Percentiles rank a stretch among this genome's conserved stretches.
Evolutionary conservation across 495 filamentous ascomycete genomes (phyloP).

Genomic region (Talaromyces proteolyticus): DNA sequence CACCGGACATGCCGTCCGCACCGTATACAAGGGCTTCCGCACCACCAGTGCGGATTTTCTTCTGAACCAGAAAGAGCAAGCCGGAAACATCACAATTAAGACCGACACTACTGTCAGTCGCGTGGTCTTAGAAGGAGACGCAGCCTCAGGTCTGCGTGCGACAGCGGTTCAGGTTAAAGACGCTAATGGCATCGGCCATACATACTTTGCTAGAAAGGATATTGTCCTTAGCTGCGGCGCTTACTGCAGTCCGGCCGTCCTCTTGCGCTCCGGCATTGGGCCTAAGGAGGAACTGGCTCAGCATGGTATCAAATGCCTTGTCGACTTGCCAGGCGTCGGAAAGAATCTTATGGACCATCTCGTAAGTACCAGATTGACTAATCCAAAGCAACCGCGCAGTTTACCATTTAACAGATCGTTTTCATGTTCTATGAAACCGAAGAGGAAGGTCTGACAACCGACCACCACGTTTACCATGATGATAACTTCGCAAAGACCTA

Average conservation of each 20-base stretch:
- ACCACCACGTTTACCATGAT: conserved; percentile 31
- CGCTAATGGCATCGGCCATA: too few species aligned
- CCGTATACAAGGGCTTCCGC: conserved; percentile 41
- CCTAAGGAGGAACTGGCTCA: conserved; percentile 39
- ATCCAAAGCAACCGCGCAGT: too few species aligned
- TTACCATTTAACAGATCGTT: conserved; percentile 20
- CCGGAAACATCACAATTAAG: too few species aligned
- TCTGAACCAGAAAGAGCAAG: too few species aligned
- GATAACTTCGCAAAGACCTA: conserved; percentile 33
- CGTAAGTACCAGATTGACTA: too few species aligned
- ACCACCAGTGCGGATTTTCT: conserved; percentile 44
- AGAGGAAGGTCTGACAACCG: conserved; percentile 34
- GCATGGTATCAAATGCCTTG: conserved; percentile 38
- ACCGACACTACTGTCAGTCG: too few species aligned
- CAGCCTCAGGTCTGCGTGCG: too few species aligned
- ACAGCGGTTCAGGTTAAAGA: too few species aligned
- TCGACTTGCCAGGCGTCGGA: conserved; percentile 48
- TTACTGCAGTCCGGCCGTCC: conserved; percentile 51
- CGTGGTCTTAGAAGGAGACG: too few species aligned
- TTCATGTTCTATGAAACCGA: conserved; percentile 46
- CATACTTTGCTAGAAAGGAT: conserved; percentile 31
- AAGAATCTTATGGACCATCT: conserved; percentile 50
- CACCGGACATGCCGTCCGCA: conserved; percentile 45
- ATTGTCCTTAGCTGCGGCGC: conserved; percentile 48
- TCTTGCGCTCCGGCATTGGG: conserved; percentile 52